Base-by-base conservation (phyloP, 176 grass and related monocot genomes). In the Carex kokanica region DNA sequence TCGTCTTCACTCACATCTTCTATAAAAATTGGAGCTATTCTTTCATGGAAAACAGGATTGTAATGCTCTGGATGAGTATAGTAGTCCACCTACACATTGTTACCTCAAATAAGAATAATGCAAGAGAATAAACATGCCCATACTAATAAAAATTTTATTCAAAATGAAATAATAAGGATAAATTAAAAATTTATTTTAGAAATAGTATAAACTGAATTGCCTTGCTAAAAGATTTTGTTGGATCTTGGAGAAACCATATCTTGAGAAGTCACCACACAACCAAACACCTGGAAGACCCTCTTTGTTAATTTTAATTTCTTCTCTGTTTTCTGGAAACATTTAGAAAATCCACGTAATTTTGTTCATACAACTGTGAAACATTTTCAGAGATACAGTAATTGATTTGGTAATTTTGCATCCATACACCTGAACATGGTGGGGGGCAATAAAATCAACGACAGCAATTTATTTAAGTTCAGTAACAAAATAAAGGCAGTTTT, bases 11-110 rank as follows among this genome's bases (percentile, higher is more conserved):
- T n/a, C n/a, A n/a, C n/a, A n/a, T n/a, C n/a, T n/a, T n/a, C n/a
- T n/a, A n/a, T n/a, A n/a, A n/a, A n/a, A n/a, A n/a, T n/a, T 83
- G 91, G 96, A 89, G 86, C 96, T 63, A 98, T 86, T 73, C 77
- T 98, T 95, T 95, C 92, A 86, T 95, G 93, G 74, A 98, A 98
- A 89, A 95, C 20, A 67, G 93, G 88, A 57, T 32, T 32, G 17
- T 98, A 95, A 61, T 95, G 88, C 88, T 95, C 91, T 73, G 96
- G 93, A 81, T 98, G 96, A 68, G 96, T 90, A 90, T 95, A 95
- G 80, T 98, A 98, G 53, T 95, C 89, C 67, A 16, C 82, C 96
- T 98, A 86, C 16, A 85, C 25, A 25, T 25, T 54, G 20, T 88
- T 55, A 69, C 58, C 0, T 62, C 29, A 53, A 61, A 49, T 31